These are phyloP conservation scores for Fusarium sp. DNA, from an alignment of 2,329 filamentous ascomycete genomes.

Conservation along the genomic window DNA sequence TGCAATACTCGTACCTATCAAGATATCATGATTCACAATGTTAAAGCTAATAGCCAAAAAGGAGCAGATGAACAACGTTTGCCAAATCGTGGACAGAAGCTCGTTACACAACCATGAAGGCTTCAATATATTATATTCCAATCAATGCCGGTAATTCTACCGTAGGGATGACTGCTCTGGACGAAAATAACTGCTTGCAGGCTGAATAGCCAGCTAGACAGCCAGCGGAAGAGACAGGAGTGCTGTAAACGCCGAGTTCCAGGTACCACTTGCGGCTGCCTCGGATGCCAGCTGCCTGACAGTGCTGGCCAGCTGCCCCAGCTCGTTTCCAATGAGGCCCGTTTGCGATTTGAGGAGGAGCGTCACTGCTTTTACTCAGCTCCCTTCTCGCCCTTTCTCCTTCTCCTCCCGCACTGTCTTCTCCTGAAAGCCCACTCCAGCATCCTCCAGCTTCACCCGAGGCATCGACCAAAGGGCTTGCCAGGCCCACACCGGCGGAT, in stretches of 20 bases:
- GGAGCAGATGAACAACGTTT: no score
- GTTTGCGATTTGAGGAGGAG: not conserved
- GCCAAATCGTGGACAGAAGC: no score
- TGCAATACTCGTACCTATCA: no score
- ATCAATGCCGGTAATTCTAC: no score
- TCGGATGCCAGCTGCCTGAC: conserved; percentile 34
- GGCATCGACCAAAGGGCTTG: conserved; percentile 1
- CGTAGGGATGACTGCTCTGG: no score
- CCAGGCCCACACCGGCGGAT: not conserved
- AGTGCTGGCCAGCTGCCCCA: conserved; percentile 31
- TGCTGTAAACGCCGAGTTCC: not conserved
- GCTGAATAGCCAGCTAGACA: not conserved
- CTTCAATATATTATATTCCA: no score
- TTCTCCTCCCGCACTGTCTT: conserved; percentile 15
- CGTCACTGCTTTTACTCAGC: conserved; percentile 12
- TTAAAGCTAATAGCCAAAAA: no score
- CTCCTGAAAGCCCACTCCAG: conserved; percentile 17
- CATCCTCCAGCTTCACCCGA: conserved; percentile 19
- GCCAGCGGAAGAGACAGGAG: not conserved
- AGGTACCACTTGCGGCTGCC: conserved; percentile 26
- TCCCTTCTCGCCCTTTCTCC: conserved; percentile 9
- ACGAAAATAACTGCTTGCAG: no score
- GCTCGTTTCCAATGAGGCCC: conserved; percentile 3
- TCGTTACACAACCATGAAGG: no score
- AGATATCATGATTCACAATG: no score